phyloP scores from a whole-genome alignment of 768 basidiomycete genomes.

The Tylopilus balloui region DNA sequence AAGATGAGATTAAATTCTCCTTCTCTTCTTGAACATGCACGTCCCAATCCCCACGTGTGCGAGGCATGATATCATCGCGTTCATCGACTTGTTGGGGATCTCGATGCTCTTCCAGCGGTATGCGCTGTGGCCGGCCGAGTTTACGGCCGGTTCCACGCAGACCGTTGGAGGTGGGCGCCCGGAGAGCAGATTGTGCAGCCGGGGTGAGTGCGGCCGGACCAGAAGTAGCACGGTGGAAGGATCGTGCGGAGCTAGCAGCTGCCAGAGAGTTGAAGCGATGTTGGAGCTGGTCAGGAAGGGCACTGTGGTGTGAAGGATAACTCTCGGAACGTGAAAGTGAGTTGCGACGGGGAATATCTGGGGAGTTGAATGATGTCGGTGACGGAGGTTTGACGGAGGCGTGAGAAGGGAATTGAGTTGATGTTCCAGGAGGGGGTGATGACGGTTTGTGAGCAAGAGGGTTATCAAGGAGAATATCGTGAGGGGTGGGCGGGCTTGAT shows the following conservation, averaged over 20 bases:
- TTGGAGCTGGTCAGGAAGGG: slow-evolving; percentile 29
- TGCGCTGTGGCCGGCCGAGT: slow-evolving; percentile 33
- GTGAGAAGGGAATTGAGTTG: slow-evolving; percentile 17
- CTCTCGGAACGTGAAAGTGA: slow-evolving; percentile 68
- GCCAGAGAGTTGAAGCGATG: slow-evolving; percentile 27
- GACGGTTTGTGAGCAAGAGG: slow-evolving; percentile 22
- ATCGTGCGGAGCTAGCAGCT: slow-evolving; percentile 35
- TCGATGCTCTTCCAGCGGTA: slow-evolving; percentile 35
- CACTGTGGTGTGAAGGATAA: slow-evolving; percentile 41
- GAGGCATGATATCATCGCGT: slow-evolving; percentile 31
- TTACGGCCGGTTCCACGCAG: slow-evolving; percentile 34
- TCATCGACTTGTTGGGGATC: slow-evolving; percentile 32
- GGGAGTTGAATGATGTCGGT: slow-evolving; percentile 37
- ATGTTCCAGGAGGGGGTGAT: slow-evolving; percentile 24
- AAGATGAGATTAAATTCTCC: slow-evolving; percentile 34
- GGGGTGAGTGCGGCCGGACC: slow-evolving; percentile 43
- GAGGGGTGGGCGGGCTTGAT: slow-evolving; percentile 41
- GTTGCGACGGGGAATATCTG: slow-evolving; percentile 37
- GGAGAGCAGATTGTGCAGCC: slow-evolving; percentile 26
- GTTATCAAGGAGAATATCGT: slow-evolving; percentile 28
- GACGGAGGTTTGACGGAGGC: slow-evolving; percentile 27
- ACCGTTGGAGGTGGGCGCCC: slow-evolving; percentile 30
- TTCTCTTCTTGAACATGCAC: slow-evolving; percentile 36
- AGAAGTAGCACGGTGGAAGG: slow-evolving; percentile 65
- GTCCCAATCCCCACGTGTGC: slow-evolving; percentile 30